Base-by-base conservation (phyloP, 352 stramenopile species). In the Globisporangium spiculum region DNA sequence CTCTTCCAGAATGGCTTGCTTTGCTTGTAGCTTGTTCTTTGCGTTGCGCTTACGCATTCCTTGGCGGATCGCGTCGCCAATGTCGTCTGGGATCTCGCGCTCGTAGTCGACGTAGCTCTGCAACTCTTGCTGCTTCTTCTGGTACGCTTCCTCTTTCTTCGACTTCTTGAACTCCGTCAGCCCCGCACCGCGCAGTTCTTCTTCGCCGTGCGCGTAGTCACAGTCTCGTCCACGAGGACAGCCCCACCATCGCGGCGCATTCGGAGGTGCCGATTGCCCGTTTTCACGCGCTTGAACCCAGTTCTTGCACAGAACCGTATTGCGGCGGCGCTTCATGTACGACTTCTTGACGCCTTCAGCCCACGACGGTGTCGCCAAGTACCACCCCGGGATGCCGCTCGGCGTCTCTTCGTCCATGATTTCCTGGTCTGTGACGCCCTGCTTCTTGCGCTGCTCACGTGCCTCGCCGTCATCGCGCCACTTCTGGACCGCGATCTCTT, bases 401-500 rank as follows among this genome's bases (percentile, higher is more conserved):
- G 87, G 76, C 22, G 88, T 96, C 20, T 94, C 85, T 58, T 96
- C 88, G 9, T 92, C 84, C 60, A 90, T 52, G n/a, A 89, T 53
- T 67, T 96, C 86, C 26, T 78, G 66, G 22, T 94, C 87, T 9
- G 75, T 76, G 12, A 93, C 56, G 41, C 76, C 81, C 8, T 82
- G 66, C 36, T 84, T 81, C 52, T 83, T 77, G 38, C 74, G 74
- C 44, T 80, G 69, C 48, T 79, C 75, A 27, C 87, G 84, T 16
- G 69, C 60, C 41, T 83, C 81, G 48, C 69, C 67, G 24, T 93
- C 84, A 53, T 93, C 73, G 18, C 69, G 76, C 88, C 86, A 96
- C 74, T 96, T 94, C 55, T 83, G 74, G 75, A 94, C 86, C 1
- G 84, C 84, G 66, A 96, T 85, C 71, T 96, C 87, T 60, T 96